Evolutionary conservation across 1,284 basidiomycete genomes (phyloP).

Genomic region (Malassezia nana): DNA sequence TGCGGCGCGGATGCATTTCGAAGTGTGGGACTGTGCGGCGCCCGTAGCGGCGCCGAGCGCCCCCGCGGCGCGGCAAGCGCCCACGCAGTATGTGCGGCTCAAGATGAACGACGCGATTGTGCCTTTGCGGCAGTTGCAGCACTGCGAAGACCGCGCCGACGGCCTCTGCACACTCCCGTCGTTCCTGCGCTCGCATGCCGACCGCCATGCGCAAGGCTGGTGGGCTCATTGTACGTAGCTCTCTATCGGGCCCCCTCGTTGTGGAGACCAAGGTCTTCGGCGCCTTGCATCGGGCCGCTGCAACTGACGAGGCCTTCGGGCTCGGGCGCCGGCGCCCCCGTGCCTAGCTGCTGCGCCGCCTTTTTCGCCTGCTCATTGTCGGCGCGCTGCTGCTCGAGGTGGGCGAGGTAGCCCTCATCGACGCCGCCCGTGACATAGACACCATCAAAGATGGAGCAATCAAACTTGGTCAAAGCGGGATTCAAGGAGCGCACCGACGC

Average conservation of each 20-base stretch:
- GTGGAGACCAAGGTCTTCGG: conserved; percentile 34
- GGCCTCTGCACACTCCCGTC: conserved; percentile 27
- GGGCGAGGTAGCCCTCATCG: conserved; percentile 68
- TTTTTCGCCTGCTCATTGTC: conserved; percentile 64
- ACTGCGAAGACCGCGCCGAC: conserved; percentile 26
- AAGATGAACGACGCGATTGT: conserved; percentile 19
- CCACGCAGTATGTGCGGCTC: conserved; percentile 6
- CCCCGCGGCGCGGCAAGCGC: background rate
- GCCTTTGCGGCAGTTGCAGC: conserved; percentile 25
- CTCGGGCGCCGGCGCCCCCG: conserved; percentile 20
- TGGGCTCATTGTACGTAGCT: conserved; percentile 17
- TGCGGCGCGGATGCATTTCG: conserved; percentile 35
- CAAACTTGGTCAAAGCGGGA: conserved; percentile 66
- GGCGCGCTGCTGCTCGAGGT: conserved; percentile 67
- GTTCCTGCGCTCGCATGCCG: conserved; percentile 23
- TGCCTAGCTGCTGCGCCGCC: conserved; percentile 15
- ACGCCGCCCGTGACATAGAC: conserved; percentile 96
- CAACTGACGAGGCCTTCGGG: conserved; percentile 28
- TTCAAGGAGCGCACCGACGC: conserved; percentile 81
- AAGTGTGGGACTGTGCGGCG: conserved; percentile 26
- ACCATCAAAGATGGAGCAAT: conserved; percentile 96
- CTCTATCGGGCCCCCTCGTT: conserved; percentile 12
- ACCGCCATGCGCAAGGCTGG: conserved; percentile 27
- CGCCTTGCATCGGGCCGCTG: conserved; percentile 45
- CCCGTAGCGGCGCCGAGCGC: background rate